These are phyloP conservation scores for Schwanniomyces sp. DNA, from an alignment of 805 yeast species.

Conservation along the genomic window DNA sequence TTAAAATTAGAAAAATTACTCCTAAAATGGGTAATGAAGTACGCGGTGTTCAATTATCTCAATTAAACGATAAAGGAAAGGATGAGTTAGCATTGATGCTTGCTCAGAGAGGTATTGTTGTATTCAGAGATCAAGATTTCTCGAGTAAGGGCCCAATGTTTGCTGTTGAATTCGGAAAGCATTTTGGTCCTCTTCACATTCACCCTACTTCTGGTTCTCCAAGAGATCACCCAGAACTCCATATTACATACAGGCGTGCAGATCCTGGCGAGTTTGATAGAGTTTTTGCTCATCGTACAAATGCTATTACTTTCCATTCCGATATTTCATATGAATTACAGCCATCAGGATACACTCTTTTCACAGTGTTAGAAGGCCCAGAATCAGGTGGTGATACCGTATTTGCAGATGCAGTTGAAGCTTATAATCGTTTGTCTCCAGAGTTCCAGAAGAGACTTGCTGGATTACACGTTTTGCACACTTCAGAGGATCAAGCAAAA, in stretches of 20 bases:
- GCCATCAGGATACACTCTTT: constrained; percentile 40
- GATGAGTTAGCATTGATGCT: constrained; percentile 67
- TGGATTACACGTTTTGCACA: constrained; percentile 36
- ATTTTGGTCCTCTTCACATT: constrained; percentile 41
- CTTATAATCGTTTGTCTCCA: constrained; percentile 39
- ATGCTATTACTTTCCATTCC: constrained; percentile 33
- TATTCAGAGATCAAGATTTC: constrained; percentile 66
- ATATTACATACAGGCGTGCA: constrained; percentile 26
- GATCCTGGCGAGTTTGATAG: constrained; percentile 10
- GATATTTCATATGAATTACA: constrained; percentile 42
- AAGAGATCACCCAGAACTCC: constrained; percentile 27
- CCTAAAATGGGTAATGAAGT: constrained; percentile 76
- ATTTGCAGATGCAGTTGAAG: constrained; percentile 39
- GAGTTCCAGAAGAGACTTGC: constrained; percentile 33
- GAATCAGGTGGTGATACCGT: constrained; percentile 42
- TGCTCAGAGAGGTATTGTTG: constrained; percentile 67
- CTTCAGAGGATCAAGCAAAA: constrained; percentile 36
- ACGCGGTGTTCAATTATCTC: constrained; percentile 56
- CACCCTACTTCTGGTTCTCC: constrained; percentile 48
- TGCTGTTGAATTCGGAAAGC: constrained; percentile 29
- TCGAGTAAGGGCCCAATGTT: constrained; percentile 35
- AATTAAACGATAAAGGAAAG: constrained; percentile 51
- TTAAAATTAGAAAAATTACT: constrained; percentile 42
- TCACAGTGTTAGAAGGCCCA: constrained; percentile 37
- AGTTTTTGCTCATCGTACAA: constrained; percentile 19